Percentiles rank a stretch among this genome's conserved stretches.
phyloP scores from a whole-genome alignment of 2,329 filamentous ascomycete genomes.

The Rasamsonia emersonii region DNA sequence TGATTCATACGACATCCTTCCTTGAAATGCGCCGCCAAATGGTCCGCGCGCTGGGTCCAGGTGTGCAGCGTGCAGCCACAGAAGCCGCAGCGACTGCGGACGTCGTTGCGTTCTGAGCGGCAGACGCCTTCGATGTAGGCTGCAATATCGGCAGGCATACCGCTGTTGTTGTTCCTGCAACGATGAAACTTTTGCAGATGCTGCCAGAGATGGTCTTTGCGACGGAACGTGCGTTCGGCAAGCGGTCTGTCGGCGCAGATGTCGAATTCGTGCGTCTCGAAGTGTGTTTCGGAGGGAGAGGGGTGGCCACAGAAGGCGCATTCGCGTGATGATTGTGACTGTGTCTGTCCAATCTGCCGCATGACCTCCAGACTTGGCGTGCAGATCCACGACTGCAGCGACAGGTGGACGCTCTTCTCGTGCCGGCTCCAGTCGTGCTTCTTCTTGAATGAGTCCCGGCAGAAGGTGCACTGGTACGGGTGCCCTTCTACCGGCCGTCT shows the following conservation, averaged over 20 bases:
- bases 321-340: conserved; percentile 3
- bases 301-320: conserved; percentile 44
- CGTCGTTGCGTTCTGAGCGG: conserved; percentile 43
- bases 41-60: conserved; percentile 46
- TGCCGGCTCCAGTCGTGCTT: conserved; percentile 45
- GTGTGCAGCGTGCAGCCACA: conserved; percentile 39
- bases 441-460: conserved; percentile 38
- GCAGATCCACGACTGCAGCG: conserved; percentile 36
- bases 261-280: conserved; percentile 46
- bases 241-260: conserved; percentile 44
- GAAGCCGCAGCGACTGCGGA: conserved; percentile 48
- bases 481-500: conserved; percentile 7
- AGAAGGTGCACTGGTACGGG: conserved; percentile 42
- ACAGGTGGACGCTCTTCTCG: conserved; percentile 43
- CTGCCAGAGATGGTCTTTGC: conserved; percentile 51
- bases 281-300: conserved; percentile 37
- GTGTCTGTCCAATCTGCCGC: conserved; percentile 5
- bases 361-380: conserved; percentile 15
- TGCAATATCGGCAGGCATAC: conserved; percentile 41
- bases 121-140: conserved; percentile 25
- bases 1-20: conserved; percentile 44
- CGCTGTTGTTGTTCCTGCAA: conserved; percentile 42
- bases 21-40: conserved; percentile 48
- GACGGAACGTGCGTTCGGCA: conserved; percentile 45
- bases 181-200: conserved; percentile 48